phyloP scores from a whole-genome alignment of 2,329 filamentous ascomycete species.

The Monosporascus ibericus region DNA sequence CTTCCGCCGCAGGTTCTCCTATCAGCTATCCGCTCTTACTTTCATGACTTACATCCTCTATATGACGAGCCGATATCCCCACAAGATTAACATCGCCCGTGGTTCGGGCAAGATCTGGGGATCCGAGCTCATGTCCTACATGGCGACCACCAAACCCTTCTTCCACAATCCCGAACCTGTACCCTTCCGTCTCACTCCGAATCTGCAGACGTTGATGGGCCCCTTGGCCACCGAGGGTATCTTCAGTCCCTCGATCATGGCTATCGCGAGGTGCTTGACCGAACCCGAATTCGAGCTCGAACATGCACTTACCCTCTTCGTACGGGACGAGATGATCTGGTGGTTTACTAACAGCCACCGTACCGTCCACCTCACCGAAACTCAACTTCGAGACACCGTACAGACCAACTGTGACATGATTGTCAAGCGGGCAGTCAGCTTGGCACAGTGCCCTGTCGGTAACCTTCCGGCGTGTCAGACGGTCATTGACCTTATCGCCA shows the following conservation, averaged over 20 bases:
- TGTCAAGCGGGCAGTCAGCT: conserved; percentile 79
- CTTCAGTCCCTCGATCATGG: conserved; percentile 92
- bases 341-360: conserved; percentile 85
- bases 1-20: conserved; percentile 94
- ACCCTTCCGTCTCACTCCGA: conserved; percentile 94
- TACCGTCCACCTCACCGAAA: conserved; percentile 50
- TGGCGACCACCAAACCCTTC: conserved; percentile 76
- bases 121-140: conserved; percentile 84
- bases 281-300: conserved; percentile 89
- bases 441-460: conserved; percentile 71
- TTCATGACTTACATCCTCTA: conserved; percentile 99
- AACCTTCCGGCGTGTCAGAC: conserved; percentile 95
- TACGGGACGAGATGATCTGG: conserved; percentile 95
- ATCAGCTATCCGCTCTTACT: conserved; percentile 88
- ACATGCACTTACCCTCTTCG: conserved; percentile 88
- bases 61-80: conserved; percentile 92
- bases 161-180: conserved; percentile 96
- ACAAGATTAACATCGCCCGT: conserved; percentile 88
- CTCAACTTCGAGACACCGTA: conserved; percentile 70
- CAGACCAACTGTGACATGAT: conserved; percentile 85
- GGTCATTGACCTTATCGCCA: conserved; percentile 88
- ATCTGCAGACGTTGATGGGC: conserved; percentile 92
- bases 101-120: conserved; percentile 92
- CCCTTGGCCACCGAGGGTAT: conserved; percentile 94
- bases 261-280: conserved; percentile 87